Evolutionary conservation across 2,329 filamentous ascomycete genomes (phyloP), one percentile per base, ranked within the genome.

Genomic region (Colletotrichum kahawae): DNA sequence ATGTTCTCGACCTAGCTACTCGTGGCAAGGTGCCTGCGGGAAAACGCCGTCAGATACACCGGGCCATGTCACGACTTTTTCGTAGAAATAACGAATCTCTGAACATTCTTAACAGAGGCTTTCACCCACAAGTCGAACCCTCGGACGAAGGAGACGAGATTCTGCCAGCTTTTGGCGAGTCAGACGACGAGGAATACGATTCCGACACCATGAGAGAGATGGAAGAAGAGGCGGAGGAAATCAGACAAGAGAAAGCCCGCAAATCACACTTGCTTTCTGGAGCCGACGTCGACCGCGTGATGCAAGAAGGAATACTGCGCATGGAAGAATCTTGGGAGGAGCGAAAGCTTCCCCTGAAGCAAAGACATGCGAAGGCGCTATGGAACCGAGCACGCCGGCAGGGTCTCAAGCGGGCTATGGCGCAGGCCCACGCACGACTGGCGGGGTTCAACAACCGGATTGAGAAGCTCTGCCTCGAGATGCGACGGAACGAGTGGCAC

Each of bases 201-300:
- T 85, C 89, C 13, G 87, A 90, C 43, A 93, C 90, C 0, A 89
- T 88, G 85, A 84, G 83, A 57, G 93, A 94, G 79, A 93, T 94
- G 12, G 87, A 92, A 60, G 84, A 89, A 34, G 91, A 93, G 75
- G 83, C 84, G 54, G 83, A 85, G 67, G 84, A 86, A 65, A 76
- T 78, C 18, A 43, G 34, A 16, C 29, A 8, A 18, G 62, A 71
- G 13, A 78, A 73, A 74, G 79, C 67, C 29, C 77, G 54, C 29
- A 79, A 48, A 73, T 79, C 21, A 77, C 77, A 76, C 77, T 79
- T 76, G 16, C 82, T 92, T 14, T 82, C 84, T 12, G 38, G 64
- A 5, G 86, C 89, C 1, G 85, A 90, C 54, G 85, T 94, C 27
- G 82, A 88, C 4, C 77, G 81, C 0, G 82, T 90, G 14, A 86